Percentiles rank a stretch among this genome's conserved stretches.
Evolutionary conservation across 257 asterid species (phyloP).

Genomic region (Apocynum venetum): DNA sequence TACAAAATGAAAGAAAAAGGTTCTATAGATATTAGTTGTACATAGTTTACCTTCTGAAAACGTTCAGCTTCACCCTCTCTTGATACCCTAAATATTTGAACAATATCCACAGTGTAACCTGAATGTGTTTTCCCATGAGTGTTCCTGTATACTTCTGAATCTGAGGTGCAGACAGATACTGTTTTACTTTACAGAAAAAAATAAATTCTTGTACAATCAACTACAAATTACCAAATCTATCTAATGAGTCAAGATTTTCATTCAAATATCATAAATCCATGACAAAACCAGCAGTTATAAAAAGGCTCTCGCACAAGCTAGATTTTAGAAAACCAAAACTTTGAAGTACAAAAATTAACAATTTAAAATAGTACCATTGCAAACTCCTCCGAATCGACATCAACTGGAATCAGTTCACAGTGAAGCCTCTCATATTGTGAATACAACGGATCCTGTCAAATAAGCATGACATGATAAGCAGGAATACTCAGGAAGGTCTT

Average conservation of each 20-base stretch:
- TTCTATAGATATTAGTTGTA: neutral
- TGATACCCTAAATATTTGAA: constrained; percentile 73
- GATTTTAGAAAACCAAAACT: constrained; percentile 10
- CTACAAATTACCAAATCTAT: neutral
- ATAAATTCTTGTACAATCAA: neutral
- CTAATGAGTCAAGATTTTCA: neutral
- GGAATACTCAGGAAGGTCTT: neutral
- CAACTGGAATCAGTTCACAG: constrained; percentile 71
- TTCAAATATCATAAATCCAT: neutral
- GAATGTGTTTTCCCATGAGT: constrained; percentile 93
- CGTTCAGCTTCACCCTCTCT: constrained; percentile 77
- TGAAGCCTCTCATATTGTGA: constrained; percentile 69
- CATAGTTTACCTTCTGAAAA: constrained; percentile 50
- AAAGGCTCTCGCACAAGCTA: neutral
- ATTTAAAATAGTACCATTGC: constrained; percentile 43
- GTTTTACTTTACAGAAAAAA: constrained; percentile 2
- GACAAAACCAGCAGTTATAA: neutral
- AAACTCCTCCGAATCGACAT: constrained; percentile 54
- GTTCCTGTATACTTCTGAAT: constrained; percentile 72
- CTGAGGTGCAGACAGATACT: constrained; percentile 35
- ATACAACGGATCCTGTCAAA: constrained; percentile 71
- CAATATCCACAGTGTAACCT: constrained; percentile 52
- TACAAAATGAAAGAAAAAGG: neutral
- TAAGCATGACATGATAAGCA: neutral
- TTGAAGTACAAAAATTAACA: constrained; percentile 4